Percentiles rank a stretch among this genome's conserved stretches.
These are phyloP conservation scores for Globisporangium solare DNA, from an alignment of 352 stramenopile species.

Conservation along the genomic window DNA sequence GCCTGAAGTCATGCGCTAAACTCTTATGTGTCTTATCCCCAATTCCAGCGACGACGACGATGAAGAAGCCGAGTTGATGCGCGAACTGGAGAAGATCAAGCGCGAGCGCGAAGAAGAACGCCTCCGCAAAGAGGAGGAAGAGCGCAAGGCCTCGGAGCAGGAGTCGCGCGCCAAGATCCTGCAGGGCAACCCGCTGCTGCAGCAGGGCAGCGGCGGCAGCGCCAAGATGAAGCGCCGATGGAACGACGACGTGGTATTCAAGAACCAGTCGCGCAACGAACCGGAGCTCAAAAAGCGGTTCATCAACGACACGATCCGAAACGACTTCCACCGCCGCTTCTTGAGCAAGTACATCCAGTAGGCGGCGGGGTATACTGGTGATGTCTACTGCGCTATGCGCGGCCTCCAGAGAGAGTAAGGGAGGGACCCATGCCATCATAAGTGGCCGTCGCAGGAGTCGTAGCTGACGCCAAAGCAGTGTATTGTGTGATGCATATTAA, in stretches of 20 bases:
- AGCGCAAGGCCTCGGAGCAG: slow-evolving; percentile 74
- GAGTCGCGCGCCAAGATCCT: slow-evolving; percentile 90
- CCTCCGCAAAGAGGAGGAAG: slow-evolving; percentile 85
- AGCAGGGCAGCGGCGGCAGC: slow-evolving; percentile 25
- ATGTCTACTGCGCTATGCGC: no score
- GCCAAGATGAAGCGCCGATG: slow-evolving; percentile 93
- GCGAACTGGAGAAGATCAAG: slow-evolving; percentile 98
- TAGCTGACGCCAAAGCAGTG: slow-evolving; percentile 5
- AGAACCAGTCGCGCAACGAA: slow-evolving; percentile 96
- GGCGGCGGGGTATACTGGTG: background rate
- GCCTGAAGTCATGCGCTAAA: background rate
- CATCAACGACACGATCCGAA: slow-evolving; percentile 99
- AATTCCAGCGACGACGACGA: slow-evolving; percentile 87
- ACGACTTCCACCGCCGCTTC: slow-evolving; percentile 99
- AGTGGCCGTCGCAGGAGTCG: background rate
- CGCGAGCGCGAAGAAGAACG: slow-evolving; percentile 93
- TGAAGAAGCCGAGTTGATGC: slow-evolving; percentile 96
- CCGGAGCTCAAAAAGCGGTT: slow-evolving; percentile 96
- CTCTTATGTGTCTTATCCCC: background rate
- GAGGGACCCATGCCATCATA: background rate
- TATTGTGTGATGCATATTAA: slow-evolving; percentile 1
- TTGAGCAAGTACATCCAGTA: slow-evolving; percentile 95
- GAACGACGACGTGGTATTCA: slow-evolving; percentile 99
- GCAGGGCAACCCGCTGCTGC: slow-evolving; percentile 91
- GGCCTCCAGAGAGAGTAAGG: no score